Evolutionary conservation across 1,284 basidiomycete species (phyloP).

Genomic region (Apiotrichum akiyoshidainum): DNA sequence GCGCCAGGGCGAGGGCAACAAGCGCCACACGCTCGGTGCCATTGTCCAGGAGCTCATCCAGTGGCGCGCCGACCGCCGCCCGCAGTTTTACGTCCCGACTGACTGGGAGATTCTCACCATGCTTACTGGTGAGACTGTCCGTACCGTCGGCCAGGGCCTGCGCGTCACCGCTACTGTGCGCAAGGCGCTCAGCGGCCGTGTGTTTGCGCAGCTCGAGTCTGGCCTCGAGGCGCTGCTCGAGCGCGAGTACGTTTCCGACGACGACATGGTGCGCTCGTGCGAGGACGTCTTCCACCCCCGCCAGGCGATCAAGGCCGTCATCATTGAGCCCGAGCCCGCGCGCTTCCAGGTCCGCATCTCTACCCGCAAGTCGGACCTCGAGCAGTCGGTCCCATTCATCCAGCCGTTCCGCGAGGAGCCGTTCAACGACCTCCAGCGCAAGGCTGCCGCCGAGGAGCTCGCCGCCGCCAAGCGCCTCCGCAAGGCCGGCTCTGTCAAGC

Average conservation of each 20-base stretch:
- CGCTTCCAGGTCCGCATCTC: slow-evolving; percentile 74
- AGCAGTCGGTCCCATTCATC: slow-evolving; percentile 38
- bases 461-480: slow-evolving; percentile 74
- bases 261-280: slow-evolving; percentile 42
- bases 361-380: slow-evolving; percentile 67
- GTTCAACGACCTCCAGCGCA: slow-evolving; percentile 48
- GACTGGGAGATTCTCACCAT: slow-evolving; percentile 86
- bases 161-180: slow-evolving; percentile 75
- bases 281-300: slow-evolving; percentile 63
- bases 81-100: slow-evolving; percentile 63
- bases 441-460: slow-evolving; percentile 67
- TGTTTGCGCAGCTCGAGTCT: slow-evolving; percentile 65
- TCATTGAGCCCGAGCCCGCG: slow-evolving; percentile 67
- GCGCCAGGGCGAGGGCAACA: slow-evolving; percentile 67
- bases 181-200: slow-evolving; percentile 31
- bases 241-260: slow-evolving; percentile 61
- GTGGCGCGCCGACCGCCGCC: slow-evolving; percentile 78
- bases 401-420: slow-evolving; percentile 41
- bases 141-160: slow-evolving; percentile 73
- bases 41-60: slow-evolving; percentile 84
- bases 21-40: slow-evolving; percentile 80
- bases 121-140: slow-evolving; percentile 86
- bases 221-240: slow-evolving; percentile 84
- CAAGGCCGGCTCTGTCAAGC: slow-evolving; percentile 69
- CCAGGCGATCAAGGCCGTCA: slow-evolving; percentile 75